phyloP scores from a whole-genome alignment of 2,329 filamentous ascomycete genomes.

The Diplodia intermedia region DNA sequence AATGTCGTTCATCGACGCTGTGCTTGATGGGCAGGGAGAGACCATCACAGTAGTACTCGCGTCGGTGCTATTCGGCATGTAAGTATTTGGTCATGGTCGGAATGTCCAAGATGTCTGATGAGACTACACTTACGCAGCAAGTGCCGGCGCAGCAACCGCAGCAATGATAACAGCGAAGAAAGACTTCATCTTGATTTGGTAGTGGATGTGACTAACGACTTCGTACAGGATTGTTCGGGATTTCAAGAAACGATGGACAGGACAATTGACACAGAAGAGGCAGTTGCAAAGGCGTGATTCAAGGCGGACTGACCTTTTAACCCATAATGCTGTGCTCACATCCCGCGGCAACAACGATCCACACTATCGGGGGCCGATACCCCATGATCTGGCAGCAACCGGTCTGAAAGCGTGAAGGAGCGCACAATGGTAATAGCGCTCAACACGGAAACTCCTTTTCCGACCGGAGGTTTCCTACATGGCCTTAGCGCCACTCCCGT shows the following conservation, averaged over 20 bases:
- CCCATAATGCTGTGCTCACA: background rate
- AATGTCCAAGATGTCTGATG: background rate
- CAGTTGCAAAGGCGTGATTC: background rate
- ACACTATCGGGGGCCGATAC: background rate
- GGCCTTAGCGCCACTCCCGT: background rate
- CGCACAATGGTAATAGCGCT: background rate
- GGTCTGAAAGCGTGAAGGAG: background rate
- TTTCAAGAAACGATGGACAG: background rate
- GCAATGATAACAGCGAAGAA: background rate
- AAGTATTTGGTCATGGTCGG: background rate
- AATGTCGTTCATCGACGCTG: slow-evolving; percentile 8
- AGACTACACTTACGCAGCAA: slow-evolving; percentile 14
- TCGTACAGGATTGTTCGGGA: background rate
- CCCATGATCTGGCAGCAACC: background rate
- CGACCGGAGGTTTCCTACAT: background rate
- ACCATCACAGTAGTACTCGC: slow-evolving; percentile 20
- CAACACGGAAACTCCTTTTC: background rate
- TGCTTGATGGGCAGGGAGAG: slow-evolving; percentile 6
- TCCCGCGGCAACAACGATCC: background rate
- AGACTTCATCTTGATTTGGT: slow-evolving; percentile 16
- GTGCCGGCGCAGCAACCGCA: background rate
- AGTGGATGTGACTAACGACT: background rate
- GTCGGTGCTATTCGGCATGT: background rate
- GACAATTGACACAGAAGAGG: background rate
- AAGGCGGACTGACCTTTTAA: background rate